Evolutionary conservation across 2,329 filamentous ascomycete species (phyloP), one percentile per base, ranked within the genome.

Genomic region (Colletotrichum karsti): DNA sequence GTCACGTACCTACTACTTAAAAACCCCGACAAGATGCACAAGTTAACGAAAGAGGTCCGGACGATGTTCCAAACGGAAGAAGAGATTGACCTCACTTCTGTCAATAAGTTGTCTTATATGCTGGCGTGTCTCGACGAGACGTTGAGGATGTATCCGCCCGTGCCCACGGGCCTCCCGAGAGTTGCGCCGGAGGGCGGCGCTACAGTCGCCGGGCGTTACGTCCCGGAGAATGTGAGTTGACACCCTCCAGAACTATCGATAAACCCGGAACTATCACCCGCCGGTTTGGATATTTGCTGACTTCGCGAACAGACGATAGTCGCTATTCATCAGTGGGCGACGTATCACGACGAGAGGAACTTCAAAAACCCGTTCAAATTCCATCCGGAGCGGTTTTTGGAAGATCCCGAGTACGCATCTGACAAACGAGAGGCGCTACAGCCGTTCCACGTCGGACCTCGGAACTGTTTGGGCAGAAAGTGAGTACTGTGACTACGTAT

Each of bases 291-390:
- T n/a, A n/a, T n/a, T n/a, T 42, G 58, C 58, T 67, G 35, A 57
- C 33, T 12, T 7, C 3, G 1, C n/a, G 61, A 46, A 71, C 73
- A 69, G 66, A 74, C 73, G 1, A 74, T 76, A 15, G 79, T 84
- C 0, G 80, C 80, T 1, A 78, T 83, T 54, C 82, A 80, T 46
- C 77, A 80, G 0, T 82, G 77, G 67, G 63, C 67, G 2, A 59
- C 56, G 13, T 64, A 70, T 44, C 63, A 68, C 15, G 41, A 51
- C 28, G 48, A 62, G n/a, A 37, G 39, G 8, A 70, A 85, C 70
- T 88, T 85, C 71, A 77, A 75, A 5, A 77, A 84, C 2, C 81
- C 86, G 0, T 75, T 81, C 18, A 71, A 71, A 0, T 89, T 82
- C 71, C 77, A 76, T 3, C 87, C 86, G 0, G 80, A 83, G 63